Evolutionary conservation across 176 grass and related monocot species (phyloP).

Genomic region (Eragrostis curvula): DNA sequence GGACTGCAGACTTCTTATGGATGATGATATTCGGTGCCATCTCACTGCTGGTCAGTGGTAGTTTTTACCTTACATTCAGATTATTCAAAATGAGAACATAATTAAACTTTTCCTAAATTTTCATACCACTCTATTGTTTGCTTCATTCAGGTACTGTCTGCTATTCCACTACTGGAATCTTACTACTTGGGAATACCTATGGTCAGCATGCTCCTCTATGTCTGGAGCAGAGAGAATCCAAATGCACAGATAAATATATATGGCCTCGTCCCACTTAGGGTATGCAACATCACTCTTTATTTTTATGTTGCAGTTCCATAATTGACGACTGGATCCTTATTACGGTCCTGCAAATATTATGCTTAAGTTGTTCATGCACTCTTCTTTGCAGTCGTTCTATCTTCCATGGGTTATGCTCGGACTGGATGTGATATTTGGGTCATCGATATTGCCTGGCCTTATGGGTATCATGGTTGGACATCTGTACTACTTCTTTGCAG

Average conservation of each 20-base stretch:
- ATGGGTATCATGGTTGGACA: conserved; percentile 89
- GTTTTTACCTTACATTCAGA: neutral
- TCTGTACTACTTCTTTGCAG: conserved; percentile 89
- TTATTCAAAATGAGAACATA: neutral
- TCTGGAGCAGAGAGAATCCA: conserved; percentile 96
- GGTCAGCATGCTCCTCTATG: conserved; percentile 91
- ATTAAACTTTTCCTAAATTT: neutral
- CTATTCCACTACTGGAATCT: conserved; percentile 47
- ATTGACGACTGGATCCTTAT: neutral
- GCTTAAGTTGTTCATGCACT: conserved; percentile 1
- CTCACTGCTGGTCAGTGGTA: conserved; percentile 65
- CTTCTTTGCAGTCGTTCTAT: conserved; percentile 83
- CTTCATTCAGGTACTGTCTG: conserved; percentile 65
- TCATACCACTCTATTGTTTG: neutral
- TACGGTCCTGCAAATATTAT: neutral
- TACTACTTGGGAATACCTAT: conserved; percentile 61
- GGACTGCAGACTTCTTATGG: conserved; percentile 94
- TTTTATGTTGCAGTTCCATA: neutral
- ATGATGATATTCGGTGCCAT: conserved; percentile 92
- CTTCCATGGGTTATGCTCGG: conserved; percentile 95
- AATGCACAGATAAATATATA: conserved; percentile 93
- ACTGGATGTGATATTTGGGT: conserved; percentile 91
- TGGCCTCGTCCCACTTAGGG: conserved; percentile 80
- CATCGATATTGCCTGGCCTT: conserved; percentile 61
- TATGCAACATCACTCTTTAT: conserved; percentile 44